Base-by-base conservation (phyloP, 2,329 filamentous ascomycete species). In the Cladosporium cucumerinum region DNA sequence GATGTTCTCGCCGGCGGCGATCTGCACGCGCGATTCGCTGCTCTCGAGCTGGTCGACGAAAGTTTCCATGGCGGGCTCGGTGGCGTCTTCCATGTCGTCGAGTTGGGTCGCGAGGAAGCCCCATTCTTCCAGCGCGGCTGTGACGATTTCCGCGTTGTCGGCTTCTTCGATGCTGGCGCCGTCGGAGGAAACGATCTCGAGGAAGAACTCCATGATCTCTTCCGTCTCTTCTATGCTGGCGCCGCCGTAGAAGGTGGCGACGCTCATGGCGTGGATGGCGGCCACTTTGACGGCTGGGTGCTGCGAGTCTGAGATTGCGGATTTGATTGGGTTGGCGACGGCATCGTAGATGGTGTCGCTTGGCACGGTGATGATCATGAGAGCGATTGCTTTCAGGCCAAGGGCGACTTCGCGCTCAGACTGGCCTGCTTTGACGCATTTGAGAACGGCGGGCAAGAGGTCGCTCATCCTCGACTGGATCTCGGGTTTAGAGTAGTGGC, bases 21-120 rank as follows among this genome's bases (percentile, higher is more conserved):
- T 87, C 72, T 95, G 91, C 0, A 96, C 90, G 10, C 85, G 81
- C 0, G 87, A 81, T 65, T 92, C 88, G 34, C 83, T 83, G 74
- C 90, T 92, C 66, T 93, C 88, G 21, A 97, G 88, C 77, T 96
- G 93, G 57, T 96, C 92, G 49, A 91, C 87, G 70, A 97, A 92
- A 1, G 89, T 88, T 61, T 95, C 90, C 71, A 95, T 85, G 18
- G 91, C 89, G 30, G 86, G 79, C 68, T 92, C 88, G 34, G 89
- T 91, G 66, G 87, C 83, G 18, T 85, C 84, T 69, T 91, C 87
- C 51, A 93, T 82, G 71, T 94, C 90, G 3, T 93, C 89, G 7
- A 94, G 80, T 66, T 90, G 86, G 4, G 90, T 93, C 5, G 90
- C 90, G 5, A 96, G 84, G 68, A 94, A 89, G 1, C 89, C 89